Base-by-base conservation (phyloP, 1,284 basidiomycete genomes). In the Lentinula novae-zelandiae region DNA sequence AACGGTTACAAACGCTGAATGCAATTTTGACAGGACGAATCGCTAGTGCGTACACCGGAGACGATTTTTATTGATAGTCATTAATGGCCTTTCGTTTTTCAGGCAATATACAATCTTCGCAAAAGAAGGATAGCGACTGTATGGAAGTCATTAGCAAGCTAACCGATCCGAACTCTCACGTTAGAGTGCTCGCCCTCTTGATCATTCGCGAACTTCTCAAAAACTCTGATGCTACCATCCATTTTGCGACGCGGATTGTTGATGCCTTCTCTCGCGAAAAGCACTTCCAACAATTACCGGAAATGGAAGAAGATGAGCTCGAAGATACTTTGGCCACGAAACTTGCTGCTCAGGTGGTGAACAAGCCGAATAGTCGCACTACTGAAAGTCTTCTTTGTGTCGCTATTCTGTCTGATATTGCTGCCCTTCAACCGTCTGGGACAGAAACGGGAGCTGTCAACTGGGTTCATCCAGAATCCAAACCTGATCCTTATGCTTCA, bases 101-200 rank as follows among this genome's bases (percentile, higher is more conserved):
- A 89, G 89, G 85, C 60, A 90, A 89, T 64, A 80, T 91, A 58
- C 67, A 84, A 5, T 69, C 70, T 5, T 86, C 85, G 0, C 74
- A 78, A 73, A 82, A 61, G 60, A 83, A 31, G 8, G 38, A 33
- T 8, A 15, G 5, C 13, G 39, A n/a, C 5, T 44, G 15, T 51
- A 72, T 75, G 46, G 71, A 71, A 64, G 65, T 90, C 42, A 65
- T 87, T 4, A 62, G 64, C 3, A 85, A 82, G 63, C 67, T 91
- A 4, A 72, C 77, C 9, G 78, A 82, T 51, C 57, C 73, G 0
- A 77, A 83, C 62, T 66, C 82, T 0, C 81, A 90, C 65, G 75
- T 80, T 31, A 79, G 85, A 12, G 71, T 82, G 1, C 71, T 93
- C 39, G 81, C 81, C 0, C 83, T 85, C 66, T 74, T 93, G 5